These are phyloP conservation scores for Paramecium bursaria DNA, from an alignment of 73 alveolate species.

Conservation along the genomic window DNA sequence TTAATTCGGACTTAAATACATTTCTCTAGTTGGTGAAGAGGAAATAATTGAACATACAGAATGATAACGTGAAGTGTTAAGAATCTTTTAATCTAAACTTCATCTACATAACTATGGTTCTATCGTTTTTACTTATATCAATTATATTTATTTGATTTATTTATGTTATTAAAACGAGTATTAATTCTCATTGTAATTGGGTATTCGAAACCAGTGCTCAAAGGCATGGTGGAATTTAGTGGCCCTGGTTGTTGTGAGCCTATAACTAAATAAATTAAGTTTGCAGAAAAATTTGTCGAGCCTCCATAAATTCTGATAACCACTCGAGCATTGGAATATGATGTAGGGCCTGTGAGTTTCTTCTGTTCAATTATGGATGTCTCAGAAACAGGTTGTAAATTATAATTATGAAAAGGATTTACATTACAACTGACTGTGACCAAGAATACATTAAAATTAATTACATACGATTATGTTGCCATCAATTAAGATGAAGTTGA, in stretches of 20 bases:
- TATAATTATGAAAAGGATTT: not conserved
- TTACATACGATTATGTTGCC: slow-evolving; percentile 37
- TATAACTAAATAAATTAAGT: not conserved
- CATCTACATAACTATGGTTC: no score
- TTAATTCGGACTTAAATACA: no score
- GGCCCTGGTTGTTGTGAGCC: slow-evolving; percentile 64
- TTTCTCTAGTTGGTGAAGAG: no score
- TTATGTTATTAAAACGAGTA: not conserved
- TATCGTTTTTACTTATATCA: no score
- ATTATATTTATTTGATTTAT: not conserved
- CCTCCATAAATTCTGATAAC: slow-evolving; percentile 34
- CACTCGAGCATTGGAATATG: slow-evolving; percentile 57
- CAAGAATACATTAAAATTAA: slow-evolving; percentile 18
- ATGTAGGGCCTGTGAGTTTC: slow-evolving; percentile 56
- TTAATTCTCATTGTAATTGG: not conserved
- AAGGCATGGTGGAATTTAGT: slow-evolving; percentile 47
- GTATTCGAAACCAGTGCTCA: slow-evolving; percentile 23
- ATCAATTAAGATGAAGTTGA: slow-evolving; percentile 57
- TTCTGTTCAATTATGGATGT: slow-evolving; percentile 45
- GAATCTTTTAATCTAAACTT: no score
- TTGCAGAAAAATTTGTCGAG: slow-evolving; percentile 41
- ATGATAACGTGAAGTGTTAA: no score
- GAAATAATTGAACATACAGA: no score
- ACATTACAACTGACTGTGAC: slow-evolving; percentile 33
- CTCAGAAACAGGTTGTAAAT: slow-evolving; percentile 23